Conservation (phyloP, 2,329 filamentous ascomycete species). For the Fusarium stilboides region DNA sequence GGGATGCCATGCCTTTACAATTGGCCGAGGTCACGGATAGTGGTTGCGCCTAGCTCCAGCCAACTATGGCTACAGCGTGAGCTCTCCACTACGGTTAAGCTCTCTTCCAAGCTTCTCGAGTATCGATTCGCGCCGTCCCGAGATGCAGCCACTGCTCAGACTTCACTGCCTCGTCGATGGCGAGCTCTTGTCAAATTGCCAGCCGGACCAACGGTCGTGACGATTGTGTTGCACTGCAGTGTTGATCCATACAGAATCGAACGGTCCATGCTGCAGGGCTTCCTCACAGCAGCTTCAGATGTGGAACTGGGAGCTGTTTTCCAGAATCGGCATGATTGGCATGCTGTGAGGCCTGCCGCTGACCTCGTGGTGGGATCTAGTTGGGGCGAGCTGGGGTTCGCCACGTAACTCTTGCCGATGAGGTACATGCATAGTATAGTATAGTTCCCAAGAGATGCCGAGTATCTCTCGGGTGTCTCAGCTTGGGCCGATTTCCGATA, state of each 20-base stretch:
- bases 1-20: slow-evolving; percentile 21
- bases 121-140: slow-evolving; percentile 34
- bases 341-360: slow-evolving; percentile 41
- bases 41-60: slow-evolving; percentile 30
- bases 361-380: slow-evolving; percentile 25
- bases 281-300: slow-evolving; percentile 3
- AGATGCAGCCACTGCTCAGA: slow-evolving; percentile 21
- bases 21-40: slow-evolving; percentile 35
- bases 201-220: not conserved
- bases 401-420: slow-evolving; percentile 35
- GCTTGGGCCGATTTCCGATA: slow-evolving; percentile 14
- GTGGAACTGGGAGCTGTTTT: slow-evolving; percentile 18
- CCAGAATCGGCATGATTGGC: slow-evolving; percentile 31
- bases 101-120: slow-evolving; percentile 27
- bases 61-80: slow-evolving; percentile 24
- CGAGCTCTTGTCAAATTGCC: slow-evolving; percentile 7
- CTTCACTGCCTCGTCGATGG: slow-evolving; percentile 6
- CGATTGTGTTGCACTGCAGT: slow-evolving; percentile 32
- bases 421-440: slow-evolving; percentile 2
- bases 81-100: slow-evolving; percentile 29
- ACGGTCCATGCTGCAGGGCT: slow-evolving; percentile 7
- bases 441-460: slow-evolving; percentile 10
- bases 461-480: slow-evolving; percentile 8
- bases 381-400: slow-evolving; percentile 5
- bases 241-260: slow-evolving; percentile 18